These are phyloP conservation scores for Quercus dentata DNA, from an alignment of 306 rosid genomes.

Conservation along the genomic window DNA sequence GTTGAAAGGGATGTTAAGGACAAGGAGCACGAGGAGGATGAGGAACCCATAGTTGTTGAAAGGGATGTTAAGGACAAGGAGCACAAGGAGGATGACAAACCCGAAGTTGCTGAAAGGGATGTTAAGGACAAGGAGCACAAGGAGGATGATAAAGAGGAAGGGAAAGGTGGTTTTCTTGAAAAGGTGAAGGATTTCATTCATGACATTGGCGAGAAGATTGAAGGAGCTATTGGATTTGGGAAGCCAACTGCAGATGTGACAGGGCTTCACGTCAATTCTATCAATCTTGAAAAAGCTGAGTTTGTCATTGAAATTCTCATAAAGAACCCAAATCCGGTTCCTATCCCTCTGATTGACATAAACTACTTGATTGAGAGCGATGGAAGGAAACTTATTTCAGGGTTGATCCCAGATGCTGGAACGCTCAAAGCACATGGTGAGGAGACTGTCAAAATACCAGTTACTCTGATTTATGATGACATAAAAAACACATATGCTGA, in stretches of 20 bases:
- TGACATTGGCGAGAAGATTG: slow-evolving; percentile 92
- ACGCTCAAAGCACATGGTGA: slow-evolving; percentile 85
- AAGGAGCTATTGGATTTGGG: slow-evolving; percentile 81
- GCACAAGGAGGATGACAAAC: slow-evolving; percentile 20
- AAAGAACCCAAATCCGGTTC: slow-evolving; percentile 89
- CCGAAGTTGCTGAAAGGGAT: slow-evolving; percentile 57
- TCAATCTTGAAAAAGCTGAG: slow-evolving; percentile 72
- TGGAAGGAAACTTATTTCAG: slow-evolving; percentile 84
- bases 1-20: slow-evolving; percentile 53
- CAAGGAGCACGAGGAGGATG: slow-evolving; percentile 43
- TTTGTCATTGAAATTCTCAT: slow-evolving; percentile 80
- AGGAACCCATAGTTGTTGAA: slow-evolving; percentile 35
- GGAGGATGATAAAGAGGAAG: slow-evolving; percentile 49
- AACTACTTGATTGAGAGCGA: slow-evolving; percentile 83
- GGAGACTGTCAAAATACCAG: slow-evolving; percentile 72
- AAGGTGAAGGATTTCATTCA: slow-evolving; percentile 93
- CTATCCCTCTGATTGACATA: slow-evolving; percentile 83
- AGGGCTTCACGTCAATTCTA: slow-evolving; percentile 57
- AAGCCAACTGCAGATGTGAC: slow-evolving; percentile 89
- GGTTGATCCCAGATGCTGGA: slow-evolving; percentile 93
- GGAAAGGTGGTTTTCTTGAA: slow-evolving; percentile 69
- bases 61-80: slow-evolving; percentile 51
- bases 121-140: slow-evolving; percentile 44
- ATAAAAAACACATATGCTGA: slow-evolving; percentile 71
- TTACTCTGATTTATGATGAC: slow-evolving; percentile 71